Conservation (phyloP, 495 filamentous ascomycete genomes). For the Cudoniella acicularis region DNA sequence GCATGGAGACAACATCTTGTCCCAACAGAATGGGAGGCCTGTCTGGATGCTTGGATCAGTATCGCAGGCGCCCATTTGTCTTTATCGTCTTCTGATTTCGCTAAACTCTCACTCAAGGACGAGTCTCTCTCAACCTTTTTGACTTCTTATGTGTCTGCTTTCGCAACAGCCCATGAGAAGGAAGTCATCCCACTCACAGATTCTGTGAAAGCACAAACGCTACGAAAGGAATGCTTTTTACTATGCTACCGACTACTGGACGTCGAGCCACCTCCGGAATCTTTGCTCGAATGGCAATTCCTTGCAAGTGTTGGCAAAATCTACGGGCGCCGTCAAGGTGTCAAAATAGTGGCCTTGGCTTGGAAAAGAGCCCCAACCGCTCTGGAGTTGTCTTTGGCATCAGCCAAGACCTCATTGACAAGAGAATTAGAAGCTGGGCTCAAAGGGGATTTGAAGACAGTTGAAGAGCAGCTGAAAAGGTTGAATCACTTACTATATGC, state of each 20-base stretch:
- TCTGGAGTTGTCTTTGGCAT: constrained; percentile 14
- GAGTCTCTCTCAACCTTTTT: constrained; percentile 42
- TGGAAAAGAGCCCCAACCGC: constrained; percentile 18
- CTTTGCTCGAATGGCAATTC: constrained; percentile 52
- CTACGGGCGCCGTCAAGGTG: constrained; percentile 49
- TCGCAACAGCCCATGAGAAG: constrained; percentile 6
- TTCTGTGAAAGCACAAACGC: constrained; percentile 40
- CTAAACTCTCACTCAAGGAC: constrained; percentile 44
- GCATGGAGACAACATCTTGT: constrained; percentile 60
- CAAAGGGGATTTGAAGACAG: constrained; percentile 42
- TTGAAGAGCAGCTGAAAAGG: constrained; percentile 41
- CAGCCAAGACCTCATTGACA: constrained; percentile 15
- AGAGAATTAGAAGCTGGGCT: constrained; percentile 46
- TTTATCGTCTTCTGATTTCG: constrained; percentile 50
- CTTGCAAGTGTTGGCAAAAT: constrained; percentile 52
- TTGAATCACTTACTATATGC: constrained; percentile 49
- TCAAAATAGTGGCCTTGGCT: constrained; percentile 25
- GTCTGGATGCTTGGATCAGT: constrained; percentile 71
- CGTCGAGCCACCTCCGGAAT: constrained; percentile 36
- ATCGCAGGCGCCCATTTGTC: constrained; percentile 61
- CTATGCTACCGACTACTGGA: constrained; percentile 49
- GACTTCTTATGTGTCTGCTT: constrained; percentile 19
- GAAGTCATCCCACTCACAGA: constrained; percentile 23
- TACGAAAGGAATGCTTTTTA: constrained; percentile 62
- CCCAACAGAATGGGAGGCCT: constrained; percentile 71